Percentiles rank a stretch among this genome's conserved stretches.
Evolutionary conservation across 345 rosid genomes (phyloP).

Genomic region (Leavenworthia alabamica): DNA sequence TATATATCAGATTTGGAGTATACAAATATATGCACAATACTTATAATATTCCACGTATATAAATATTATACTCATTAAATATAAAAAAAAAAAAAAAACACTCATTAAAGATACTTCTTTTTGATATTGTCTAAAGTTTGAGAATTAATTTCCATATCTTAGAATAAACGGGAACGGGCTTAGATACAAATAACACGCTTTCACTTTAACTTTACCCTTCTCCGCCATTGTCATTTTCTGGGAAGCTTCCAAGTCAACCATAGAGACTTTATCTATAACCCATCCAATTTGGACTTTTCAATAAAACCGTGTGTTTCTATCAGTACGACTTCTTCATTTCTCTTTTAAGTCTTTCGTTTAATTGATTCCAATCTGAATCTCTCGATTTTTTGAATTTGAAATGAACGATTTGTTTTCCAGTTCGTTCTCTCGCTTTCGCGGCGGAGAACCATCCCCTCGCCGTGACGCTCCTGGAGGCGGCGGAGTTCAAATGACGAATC

Average conservation of each 20-base stretch:
- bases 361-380: constrained; percentile 15
- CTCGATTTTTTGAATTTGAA: neutral
- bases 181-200: neutral
- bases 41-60: no score
- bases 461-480: constrained; percentile 7
- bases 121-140: no score
- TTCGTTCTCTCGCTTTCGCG: constrained; percentile 56
- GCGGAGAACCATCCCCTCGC: constrained; percentile 44
- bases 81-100: no score
- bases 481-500: constrained; percentile 26
- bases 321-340: constrained; percentile 17
- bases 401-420: constrained; percentile 85
- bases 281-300: constrained; percentile 3
- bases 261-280: neutral
- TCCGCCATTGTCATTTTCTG: constrained; percentile 13
- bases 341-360: neutral
- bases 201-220: neutral
- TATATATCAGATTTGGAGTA: no score
- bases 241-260: constrained; percentile 30
- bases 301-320: constrained; percentile 18
- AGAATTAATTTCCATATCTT: neutral
- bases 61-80: no score
- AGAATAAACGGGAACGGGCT: no score
- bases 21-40: no score
- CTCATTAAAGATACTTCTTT: no score